Base-by-base conservation (phyloP, 192 early-diverging fungal genomes). In the Podila epigama region DNA sequence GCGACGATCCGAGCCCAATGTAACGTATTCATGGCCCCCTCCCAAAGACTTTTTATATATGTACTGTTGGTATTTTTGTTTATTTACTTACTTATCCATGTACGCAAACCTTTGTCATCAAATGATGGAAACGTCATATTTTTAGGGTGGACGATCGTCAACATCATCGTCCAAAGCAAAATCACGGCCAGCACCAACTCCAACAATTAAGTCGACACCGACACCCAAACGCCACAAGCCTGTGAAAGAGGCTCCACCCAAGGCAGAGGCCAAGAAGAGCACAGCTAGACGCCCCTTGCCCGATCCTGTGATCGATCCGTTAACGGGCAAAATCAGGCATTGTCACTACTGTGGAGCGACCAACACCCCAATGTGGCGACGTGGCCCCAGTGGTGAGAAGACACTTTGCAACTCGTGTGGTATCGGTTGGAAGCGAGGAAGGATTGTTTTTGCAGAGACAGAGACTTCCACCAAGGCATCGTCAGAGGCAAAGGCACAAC, bases 331-430 rank as follows among this genome's bases (percentile, higher is more conserved):
- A 51, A n/a, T 28, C 56, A 48, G 53, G 52, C 79, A 80, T 51
- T 92, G 91, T 68, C 64, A 71, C 3, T 89, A 91, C 63, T 93
- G 92, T 61, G 82, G 84, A 15, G 81, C 84, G 36, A 85, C 70
- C 20, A 79, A 82, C 13, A 93, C 92, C 34, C 92, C 92, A 0
- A 92, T 91, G 70, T 93, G 92, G 92, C 82, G 92, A 18, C 86
- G 92, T 27, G 92, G 92, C 0, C 92, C 92, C 0, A 75, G 82
- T 28, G 92, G 92, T 5, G 81, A 87, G 9, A 85, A 88, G 4
- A 93, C 89, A 2, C 79, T 93, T 7, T 93, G 92, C 60, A 93
- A 93, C 62, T 88, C 89, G 0, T 93, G 92, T 51, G 92, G 92
- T 25, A 88, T 93, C 9, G 89, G 90, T 42, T 93, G 92, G 92